Conservation (phyloP, 176 grass and related monocot species). For the Oryza officinalis region DNA sequence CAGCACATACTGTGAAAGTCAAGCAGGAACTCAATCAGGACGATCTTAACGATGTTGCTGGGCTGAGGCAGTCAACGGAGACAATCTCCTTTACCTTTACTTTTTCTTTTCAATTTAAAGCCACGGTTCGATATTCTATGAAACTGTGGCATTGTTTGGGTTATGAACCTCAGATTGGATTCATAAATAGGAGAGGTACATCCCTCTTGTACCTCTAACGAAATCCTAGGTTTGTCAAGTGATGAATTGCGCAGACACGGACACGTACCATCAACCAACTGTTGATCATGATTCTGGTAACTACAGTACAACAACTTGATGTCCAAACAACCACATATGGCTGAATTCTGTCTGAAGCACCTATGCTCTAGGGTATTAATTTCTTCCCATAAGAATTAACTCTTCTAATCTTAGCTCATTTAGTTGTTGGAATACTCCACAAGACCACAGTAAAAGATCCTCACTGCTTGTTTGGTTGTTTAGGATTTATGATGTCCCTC, state of each 20-base stretch:
- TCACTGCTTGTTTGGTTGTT: not conserved
- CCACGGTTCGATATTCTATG: not conserved
- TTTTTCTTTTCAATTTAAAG: not conserved
- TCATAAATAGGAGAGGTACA: not conserved
- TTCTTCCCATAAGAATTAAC: not conserved
- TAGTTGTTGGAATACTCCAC: constrained; percentile 3
- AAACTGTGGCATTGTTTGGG: not conserved
- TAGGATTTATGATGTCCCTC: constrained; percentile 5
- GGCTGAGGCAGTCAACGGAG: not conserved
- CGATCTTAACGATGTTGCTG: not conserved
- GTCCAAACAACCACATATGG: not conserved
- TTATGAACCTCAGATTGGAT: not conserved
- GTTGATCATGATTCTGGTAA: not conserved
- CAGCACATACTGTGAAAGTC: not conserved
- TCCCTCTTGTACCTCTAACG: not conserved
- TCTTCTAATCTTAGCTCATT: not conserved
- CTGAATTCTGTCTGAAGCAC: not conserved
- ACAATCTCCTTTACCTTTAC: not conserved
- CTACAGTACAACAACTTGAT: not conserved
- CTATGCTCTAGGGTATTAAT: not conserved
- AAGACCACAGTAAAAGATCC: not conserved
- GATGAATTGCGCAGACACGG: not conserved
- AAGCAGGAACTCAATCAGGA: not conserved
- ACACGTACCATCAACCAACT: not conserved
- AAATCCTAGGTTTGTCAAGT: not conserved